Percentiles rank a stretch among this genome's conserved stretches.
phyloP scores from a whole-genome alignment of 139 green algal species.

The Volvox reticuliferus region DNA sequence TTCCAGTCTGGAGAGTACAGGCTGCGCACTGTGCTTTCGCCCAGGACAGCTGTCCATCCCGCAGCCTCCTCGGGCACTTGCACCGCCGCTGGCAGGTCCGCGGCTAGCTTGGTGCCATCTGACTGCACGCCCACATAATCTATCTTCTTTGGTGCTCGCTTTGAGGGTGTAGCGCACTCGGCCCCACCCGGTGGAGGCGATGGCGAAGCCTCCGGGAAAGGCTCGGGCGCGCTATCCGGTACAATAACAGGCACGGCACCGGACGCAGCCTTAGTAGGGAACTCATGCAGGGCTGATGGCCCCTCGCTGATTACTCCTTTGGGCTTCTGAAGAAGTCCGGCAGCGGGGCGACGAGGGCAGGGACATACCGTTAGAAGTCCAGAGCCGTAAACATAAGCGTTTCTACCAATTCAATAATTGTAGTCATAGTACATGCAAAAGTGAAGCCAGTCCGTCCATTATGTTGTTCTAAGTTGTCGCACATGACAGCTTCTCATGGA shows the following conservation, averaged over 20 bases:
- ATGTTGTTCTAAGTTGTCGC: not conserved
- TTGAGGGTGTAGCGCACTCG: not conserved
- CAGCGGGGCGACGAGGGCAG: too few relatives aligned
- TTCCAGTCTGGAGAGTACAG: constrained; percentile 50
- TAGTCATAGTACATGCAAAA: too few relatives aligned
- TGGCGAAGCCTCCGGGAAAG: not conserved
- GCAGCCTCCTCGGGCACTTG: constrained; percentile 33
- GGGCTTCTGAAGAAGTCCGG: not conserved
- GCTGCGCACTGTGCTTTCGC: constrained; percentile 42
- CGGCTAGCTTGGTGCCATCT: constrained; percentile 33
- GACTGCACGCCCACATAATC: constrained; percentile 34
- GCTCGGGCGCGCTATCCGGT: not conserved
- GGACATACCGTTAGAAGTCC: too few relatives aligned
- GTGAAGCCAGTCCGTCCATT: too few relatives aligned
- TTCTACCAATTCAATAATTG: too few relatives aligned
- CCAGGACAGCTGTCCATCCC: constrained; percentile 25
- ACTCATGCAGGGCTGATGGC: not conserved
- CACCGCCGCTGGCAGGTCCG: constrained; percentile 30
- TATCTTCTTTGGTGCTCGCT: constrained; percentile 32
- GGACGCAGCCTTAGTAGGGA: not conserved
- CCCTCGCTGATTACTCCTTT: not conserved
- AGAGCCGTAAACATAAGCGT: too few relatives aligned
- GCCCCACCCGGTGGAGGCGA: not conserved
- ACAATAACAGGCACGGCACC: too few relatives aligned
- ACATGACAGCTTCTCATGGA: not conserved